Evolutionary conservation across 2,329 filamentous ascomycete species (phyloP), one percentile per base, ranked within the genome.

Genomic region (Trichoderma sp.): DNA sequence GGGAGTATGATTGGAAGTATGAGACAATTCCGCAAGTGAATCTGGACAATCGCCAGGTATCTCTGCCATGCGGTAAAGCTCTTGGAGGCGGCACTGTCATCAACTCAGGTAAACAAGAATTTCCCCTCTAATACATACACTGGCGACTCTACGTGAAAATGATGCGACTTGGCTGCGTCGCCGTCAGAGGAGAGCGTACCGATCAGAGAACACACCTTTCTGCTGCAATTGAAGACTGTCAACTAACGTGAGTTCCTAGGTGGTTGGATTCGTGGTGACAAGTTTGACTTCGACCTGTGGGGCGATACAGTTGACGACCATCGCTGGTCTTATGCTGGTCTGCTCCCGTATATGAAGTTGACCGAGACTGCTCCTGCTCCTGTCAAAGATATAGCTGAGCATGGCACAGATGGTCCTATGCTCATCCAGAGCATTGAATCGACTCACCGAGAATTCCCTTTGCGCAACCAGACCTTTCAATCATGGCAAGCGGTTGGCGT

Each of bases 221-320:
- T n/a, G 3, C 41, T 45, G 7, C 18, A 9, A 9, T 31, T 7
- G 11, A 35, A 27, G 18, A 11, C 2, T 33, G 9, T 35, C 1
- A 4, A 31, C 62, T 56, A n/a, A 60, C 5, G 12, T 2, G 56
- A 41, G 14, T 21, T 8, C 18, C 12, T 12, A 78, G 83, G 81
- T 14, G 79, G 79, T 6, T 86, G 86, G 82, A 83, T 84, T n/a
- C 85, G 86, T 50, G 87, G 86, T 4, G 83, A 83, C 31, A 80
- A 80, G 8, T 79, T 80, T 16, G 87, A 88, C 77, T 89, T 86
- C 76, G 83, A 88, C 53, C 80, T 83, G 33, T 88, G 87, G 87
- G 63, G 78, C 41, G 50, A 80, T 21, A 31, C 77, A 29, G 75
- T 80, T 31, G 60, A 56, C 4, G 86, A 88, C 75, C 38, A 82